Conservation (phyloP, 306 rosid genomes). For the Canavalia ensiformis region DNA sequence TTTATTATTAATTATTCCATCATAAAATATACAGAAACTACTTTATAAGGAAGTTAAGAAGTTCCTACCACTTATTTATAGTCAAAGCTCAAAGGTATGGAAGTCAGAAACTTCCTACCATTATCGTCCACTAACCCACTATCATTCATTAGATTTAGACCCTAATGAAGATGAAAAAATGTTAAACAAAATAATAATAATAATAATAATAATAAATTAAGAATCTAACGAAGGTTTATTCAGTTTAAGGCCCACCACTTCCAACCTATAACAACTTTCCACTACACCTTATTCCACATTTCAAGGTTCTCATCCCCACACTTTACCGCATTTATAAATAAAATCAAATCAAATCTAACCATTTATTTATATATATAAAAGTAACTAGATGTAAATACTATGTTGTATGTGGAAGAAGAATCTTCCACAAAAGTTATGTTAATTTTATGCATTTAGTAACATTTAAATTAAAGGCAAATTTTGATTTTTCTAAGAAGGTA, state of each 20-base stretch:
- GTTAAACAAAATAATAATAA: neutral
- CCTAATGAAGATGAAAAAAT: neutral
- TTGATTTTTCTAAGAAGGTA: too few species aligned
- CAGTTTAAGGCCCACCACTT: neutral
- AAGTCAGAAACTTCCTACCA: slow-evolving; percentile 25
- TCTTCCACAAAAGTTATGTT: too few species aligned
- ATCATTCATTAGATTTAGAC: neutral
- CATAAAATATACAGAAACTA: neutral
- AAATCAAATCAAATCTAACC: too few species aligned
- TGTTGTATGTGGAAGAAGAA: too few species aligned
- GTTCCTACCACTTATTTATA: slow-evolving; percentile 25
- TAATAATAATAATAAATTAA: neutral
- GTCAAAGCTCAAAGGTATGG: slow-evolving; percentile 4
- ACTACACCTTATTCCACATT: neutral
- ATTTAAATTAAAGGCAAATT: too few species aligned
- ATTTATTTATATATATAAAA: too few species aligned
- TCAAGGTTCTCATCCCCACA: neutral
- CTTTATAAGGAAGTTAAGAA: neutral
- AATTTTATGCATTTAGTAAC: too few species aligned
- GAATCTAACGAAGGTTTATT: neutral
- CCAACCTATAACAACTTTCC: neutral
- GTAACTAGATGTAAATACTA: too few species aligned
- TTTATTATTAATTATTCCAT: neutral
- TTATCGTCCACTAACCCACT: slow-evolving; percentile 24
- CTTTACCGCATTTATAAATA: too few species aligned